Base-by-base conservation (phyloP, 78 protist species). In the Dictyostelium purpureum region DNA sequence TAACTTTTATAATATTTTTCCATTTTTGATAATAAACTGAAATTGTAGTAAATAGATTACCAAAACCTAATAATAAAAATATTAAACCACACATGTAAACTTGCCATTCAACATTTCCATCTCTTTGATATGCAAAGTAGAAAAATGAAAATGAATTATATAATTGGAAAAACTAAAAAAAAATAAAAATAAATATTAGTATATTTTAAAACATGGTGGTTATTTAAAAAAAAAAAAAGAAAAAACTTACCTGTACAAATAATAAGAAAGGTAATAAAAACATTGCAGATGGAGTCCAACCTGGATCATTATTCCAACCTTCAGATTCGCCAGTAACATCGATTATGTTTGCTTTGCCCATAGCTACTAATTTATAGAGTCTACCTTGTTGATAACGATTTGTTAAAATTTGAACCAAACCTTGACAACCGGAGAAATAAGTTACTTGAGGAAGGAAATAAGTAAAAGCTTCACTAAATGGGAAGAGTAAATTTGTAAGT, bases 281-380 rank as follows among this genome's bases (percentile, higher is more conserved):
- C 9, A 82, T 42, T 49, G 90, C 90, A 70, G 51, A 67, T 26
- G 90, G 90, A 31, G 90, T 70, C 90, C 90, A 82, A 47, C 90
- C 90, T 1, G 78, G 90, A 70, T 70, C 90, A 56, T 61, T 35
- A 7, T 54, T 63, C 73, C 63, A 45, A 79, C 79, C 71, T 59
- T 63, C 94, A 66, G 77, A 70, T 51, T 89, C 94, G 66, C 94
- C 88, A 45, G 94, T 82, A n/a, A 91, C 95, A 47, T 92, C 95
- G 33, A 92, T 92, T 21, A 79, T 67, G 11, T 76, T 76, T 26
- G 96, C 92, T 43, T 94, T 85, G 9, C 96, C 96, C 87, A 94
- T 69, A 2, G 93, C 96, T 37, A 77, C 75, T 18, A 83, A n/a
- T 57, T 77, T 83, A 66, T 94, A 94, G 38, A 94, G 56, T 49